Evolutionary conservation across 139 green algal genomes (phyloP).

Genomic region (Astrephomene gubernaculifera): DNA sequence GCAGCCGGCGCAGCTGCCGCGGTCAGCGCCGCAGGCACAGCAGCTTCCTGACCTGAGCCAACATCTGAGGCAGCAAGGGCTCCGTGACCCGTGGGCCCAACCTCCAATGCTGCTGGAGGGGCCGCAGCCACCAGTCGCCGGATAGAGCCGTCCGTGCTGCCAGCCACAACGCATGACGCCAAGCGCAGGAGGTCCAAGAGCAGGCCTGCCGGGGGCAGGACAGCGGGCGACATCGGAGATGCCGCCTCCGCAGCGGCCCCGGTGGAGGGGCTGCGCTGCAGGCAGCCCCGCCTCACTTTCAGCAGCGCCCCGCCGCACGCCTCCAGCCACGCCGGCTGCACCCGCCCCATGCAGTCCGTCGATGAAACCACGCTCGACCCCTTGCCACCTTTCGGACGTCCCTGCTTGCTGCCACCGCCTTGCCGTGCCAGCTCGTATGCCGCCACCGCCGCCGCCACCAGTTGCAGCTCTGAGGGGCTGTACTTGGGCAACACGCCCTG

Average conservation of each 20-base stretch:
- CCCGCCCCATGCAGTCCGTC: neutral
- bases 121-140: neutral
- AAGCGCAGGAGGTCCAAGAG: neutral
- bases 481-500: too few relatives aligned
- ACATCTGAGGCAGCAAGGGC: neutral
- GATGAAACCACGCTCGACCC: too few relatives aligned
- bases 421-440: too few relatives aligned
- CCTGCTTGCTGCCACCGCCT: too few relatives aligned
- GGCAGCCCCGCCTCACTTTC: neutral
- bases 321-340: neutral
- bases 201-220: neutral
- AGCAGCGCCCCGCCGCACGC: neutral
- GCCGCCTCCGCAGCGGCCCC: too few relatives aligned
- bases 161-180: neutral
- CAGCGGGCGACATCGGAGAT: too few relatives aligned
- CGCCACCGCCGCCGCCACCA: too few relatives aligned
- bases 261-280: neutral
- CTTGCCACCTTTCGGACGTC: too few relatives aligned
- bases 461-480: too few relatives aligned
- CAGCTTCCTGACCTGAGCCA: too few relatives aligned
- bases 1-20: too few relatives aligned
- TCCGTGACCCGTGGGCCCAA: too few relatives aligned
- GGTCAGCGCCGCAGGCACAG: neutral
- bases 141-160: neutral
- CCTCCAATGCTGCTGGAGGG: neutral